phyloP scores from a whole-genome alignment of 2,329 filamentous ascomycete genomes.

The Colletotrichum tropicicola region DNA sequence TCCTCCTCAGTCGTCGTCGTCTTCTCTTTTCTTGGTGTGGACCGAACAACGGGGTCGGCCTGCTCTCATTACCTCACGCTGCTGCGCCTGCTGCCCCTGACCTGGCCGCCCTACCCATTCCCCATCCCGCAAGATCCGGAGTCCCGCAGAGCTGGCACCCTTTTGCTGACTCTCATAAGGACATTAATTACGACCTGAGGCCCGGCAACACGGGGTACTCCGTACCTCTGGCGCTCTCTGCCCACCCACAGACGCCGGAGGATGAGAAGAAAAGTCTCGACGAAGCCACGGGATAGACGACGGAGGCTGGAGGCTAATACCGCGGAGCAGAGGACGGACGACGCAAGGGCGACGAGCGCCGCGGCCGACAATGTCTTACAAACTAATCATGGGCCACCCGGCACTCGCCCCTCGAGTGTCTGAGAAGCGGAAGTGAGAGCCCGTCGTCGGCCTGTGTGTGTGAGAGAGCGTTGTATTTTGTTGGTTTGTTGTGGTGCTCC shows the following conservation, averaged over 20 bases:
- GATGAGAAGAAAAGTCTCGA: slow-evolving; percentile 2
- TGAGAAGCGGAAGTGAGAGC: background rate
- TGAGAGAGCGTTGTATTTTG: background rate
- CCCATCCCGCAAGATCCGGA: slow-evolving; percentile 19
- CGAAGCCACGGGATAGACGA: background rate
- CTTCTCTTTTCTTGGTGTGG: slow-evolving; percentile 7
- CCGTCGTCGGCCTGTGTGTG: background rate
- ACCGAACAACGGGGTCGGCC: slow-evolving; percentile 11
- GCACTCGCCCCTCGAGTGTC: background rate
- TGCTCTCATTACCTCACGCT: background rate
- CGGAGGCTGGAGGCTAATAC: background rate
- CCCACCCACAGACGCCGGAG: background rate
- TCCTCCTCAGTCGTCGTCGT: background rate
- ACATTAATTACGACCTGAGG: background rate
- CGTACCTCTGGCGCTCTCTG: too few relatives aligned
- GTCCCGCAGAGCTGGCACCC: background rate
- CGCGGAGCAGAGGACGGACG: slow-evolving; percentile 7
- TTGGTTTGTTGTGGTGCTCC: background rate
- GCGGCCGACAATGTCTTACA: slow-evolving; percentile 7
- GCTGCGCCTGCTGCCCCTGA: slow-evolving; percentile 18
- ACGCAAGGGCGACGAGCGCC: slow-evolving; percentile 15
- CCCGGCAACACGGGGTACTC: background rate
- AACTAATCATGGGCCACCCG: background rate
- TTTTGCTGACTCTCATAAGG: background rate
- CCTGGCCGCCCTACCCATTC: slow-evolving; percentile 11